Percentiles rank a stretch among this genome's conserved stretches.
Evolutionary conservation across 805 yeast species (phyloP).

Genomic region (Komagataella populi): DNA sequence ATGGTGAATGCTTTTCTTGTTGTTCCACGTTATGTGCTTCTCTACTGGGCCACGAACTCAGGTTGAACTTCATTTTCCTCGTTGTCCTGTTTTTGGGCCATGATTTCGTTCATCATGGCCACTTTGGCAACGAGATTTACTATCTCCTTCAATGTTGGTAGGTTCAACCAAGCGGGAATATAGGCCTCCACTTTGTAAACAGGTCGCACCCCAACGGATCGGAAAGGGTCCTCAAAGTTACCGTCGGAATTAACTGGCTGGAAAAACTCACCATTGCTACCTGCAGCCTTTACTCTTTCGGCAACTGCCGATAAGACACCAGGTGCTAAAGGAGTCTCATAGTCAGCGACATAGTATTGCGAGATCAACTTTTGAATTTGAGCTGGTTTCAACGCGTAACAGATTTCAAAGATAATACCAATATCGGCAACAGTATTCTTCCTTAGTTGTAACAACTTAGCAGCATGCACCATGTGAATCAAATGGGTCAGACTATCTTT

Average conservation of each 20-base stretch:
- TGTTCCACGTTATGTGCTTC: not conserved
- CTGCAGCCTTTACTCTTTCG: slow-evolving; percentile 49
- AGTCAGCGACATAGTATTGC: slow-evolving; percentile 85
- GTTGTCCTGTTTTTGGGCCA: not conserved
- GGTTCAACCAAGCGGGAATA: slow-evolving; percentile 87
- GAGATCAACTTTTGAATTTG: slow-evolving; percentile 88
- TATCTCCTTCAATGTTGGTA: slow-evolving; percentile 79
- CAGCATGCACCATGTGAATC: slow-evolving; percentile 82
- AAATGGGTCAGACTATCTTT: slow-evolving; percentile 78
- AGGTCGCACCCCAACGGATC: slow-evolving; percentile 60
- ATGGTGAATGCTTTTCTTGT: not conserved
- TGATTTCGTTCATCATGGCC: not conserved
- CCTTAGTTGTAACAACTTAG: slow-evolving; percentile 83
- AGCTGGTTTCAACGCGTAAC: slow-evolving; percentile 87
- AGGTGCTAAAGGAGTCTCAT: slow-evolving; percentile 83
- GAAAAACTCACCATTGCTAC: slow-evolving; percentile 48
- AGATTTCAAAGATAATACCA: slow-evolving; percentile 84
- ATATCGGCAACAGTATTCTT: slow-evolving; percentile 84
- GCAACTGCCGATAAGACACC: slow-evolving; percentile 74
- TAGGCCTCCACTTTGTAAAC: slow-evolving; percentile 78
- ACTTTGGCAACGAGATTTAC: slow-evolving; percentile 72
- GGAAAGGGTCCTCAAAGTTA: slow-evolving; percentile 74
- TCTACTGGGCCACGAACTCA: not conserved
- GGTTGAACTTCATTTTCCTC: not conserved
- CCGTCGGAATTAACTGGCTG: slow-evolving; percentile 59